These are phyloP conservation scores for Flaveria ramosissima DNA, from an alignment of 129 eudicot genomes.

Conservation along the genomic window DNA sequence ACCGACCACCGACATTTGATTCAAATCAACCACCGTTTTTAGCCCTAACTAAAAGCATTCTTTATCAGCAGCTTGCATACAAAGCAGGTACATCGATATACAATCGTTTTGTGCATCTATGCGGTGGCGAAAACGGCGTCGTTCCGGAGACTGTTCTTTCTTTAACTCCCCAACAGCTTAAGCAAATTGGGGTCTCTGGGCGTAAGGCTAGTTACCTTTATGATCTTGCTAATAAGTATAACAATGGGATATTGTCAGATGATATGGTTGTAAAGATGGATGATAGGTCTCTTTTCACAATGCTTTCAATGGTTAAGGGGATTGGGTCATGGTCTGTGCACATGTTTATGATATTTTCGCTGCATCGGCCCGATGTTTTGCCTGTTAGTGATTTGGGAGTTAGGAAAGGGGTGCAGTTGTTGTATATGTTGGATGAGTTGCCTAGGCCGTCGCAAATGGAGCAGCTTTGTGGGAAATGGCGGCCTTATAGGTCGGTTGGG, in stretches of 20 bases:
- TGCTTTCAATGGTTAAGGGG: constrained; percentile 94
- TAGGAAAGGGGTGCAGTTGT: constrained; percentile 80
- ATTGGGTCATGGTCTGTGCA: constrained; percentile 99
- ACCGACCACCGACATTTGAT: constrained; percentile 70
- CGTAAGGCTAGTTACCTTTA: constrained; percentile 81
- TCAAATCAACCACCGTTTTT: constrained; percentile 61
- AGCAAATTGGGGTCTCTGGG: constrained; percentile 87
- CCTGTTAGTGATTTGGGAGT: constrained; percentile 92
- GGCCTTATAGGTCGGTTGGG: constrained; percentile 89
- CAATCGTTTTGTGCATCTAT: constrained; percentile 65
- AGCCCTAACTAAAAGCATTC: constrained; percentile 70
- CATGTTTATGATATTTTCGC: constrained; percentile 93
- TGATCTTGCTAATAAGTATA: constrained; percentile 80
- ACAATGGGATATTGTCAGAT: constrained; percentile 70
- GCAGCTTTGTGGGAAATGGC: constrained; percentile 86
- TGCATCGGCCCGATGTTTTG: constrained; percentile 87
- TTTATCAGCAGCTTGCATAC: constrained; percentile 84
- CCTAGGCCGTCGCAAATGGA: constrained; percentile 97
- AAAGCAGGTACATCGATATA: constrained; percentile 83
- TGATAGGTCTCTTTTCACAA: constrained; percentile 80
- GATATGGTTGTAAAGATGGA: constrained; percentile 76
- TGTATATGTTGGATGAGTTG: constrained; percentile 79
- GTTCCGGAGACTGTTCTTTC: constrained; percentile 60
- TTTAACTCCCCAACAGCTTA: constrained; percentile 61
- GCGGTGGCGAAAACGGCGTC: constrained; percentile 75